These are phyloP conservation scores for Leishmania tarentolae DNA, from an alignment of 208 protist genomes.

Conservation along the genomic window DNA sequence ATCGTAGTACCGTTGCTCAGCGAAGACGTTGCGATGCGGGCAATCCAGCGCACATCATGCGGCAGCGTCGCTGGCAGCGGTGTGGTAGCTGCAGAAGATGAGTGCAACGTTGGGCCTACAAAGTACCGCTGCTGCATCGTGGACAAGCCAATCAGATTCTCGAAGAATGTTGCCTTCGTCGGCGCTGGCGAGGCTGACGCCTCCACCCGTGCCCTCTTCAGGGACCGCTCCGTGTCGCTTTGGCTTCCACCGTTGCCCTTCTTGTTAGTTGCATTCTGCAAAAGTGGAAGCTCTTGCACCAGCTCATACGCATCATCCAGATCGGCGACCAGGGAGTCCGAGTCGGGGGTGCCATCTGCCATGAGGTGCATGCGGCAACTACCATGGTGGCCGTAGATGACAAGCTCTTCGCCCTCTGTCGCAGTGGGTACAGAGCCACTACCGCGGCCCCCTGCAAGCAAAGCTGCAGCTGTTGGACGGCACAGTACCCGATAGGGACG, in stretches of 20 bases:
- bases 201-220: constrained; percentile 12
- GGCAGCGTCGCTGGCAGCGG: constrained; percentile 37
- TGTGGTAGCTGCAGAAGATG: constrained; percentile 11
- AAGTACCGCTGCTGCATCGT: constrained; percentile 31
- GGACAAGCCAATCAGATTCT: constrained; percentile 31
- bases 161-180: constrained; percentile 3
- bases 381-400: constrained; percentile 50
- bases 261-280: constrained; percentile 6
- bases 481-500: constrained; percentile 25
- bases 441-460: background rate
- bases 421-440: background rate
- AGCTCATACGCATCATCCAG: constrained; percentile 29
- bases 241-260: background rate
- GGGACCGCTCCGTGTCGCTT: background rate
- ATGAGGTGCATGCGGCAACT: constrained; percentile 42
- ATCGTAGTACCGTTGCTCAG: background rate
- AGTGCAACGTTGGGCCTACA: constrained; percentile 10
- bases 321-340: constrained; percentile 36
- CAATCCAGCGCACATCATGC: constrained; percentile 51
- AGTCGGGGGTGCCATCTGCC: constrained; percentile 63
- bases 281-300: constrained; percentile 27
- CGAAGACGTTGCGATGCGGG: constrained; percentile 13
- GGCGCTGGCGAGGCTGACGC: background rate
- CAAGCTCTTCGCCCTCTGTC: constrained; percentile 19
- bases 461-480: constrained; percentile 10